Evolutionary conservation across 2,329 filamentous ascomycete species (phyloP), one percentile per base, ranked within the genome.

Genomic region (Diaporthe ilicicola): DNA sequence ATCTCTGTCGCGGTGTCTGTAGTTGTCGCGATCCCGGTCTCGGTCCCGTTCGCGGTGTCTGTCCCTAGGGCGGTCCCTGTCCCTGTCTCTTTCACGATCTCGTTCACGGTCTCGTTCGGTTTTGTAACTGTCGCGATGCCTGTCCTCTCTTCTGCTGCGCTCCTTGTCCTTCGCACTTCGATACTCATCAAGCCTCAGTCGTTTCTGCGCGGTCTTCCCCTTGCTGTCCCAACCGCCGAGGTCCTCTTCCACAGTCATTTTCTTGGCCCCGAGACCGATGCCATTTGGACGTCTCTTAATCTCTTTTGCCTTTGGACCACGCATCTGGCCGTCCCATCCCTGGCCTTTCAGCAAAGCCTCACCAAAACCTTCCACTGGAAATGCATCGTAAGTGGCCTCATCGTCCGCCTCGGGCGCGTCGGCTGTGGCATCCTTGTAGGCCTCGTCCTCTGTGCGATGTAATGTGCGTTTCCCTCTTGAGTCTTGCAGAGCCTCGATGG

Each of bases 311-410:
- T 92, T 92, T 3, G 84, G 80, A 2, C 85, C 87, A 56, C 85
- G 82, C 73, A 86, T 84, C 68, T 90, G 88, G 80, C 82, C 92
- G 84, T 98, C 94, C 95, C 95, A 98, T 10, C 96, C 96, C 93
- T 98, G 98, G 12, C 95, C 94, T 39, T 95, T 90, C 44, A 99
- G 86, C 74, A 98, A 86, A 0, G 95, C 94, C 22, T 94, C 93
- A 9, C 96, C 96, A 75, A 98, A 99, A 76, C 98, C 94, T 75
- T 98, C 95, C 19, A 98, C 94, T 0, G 96, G 95, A 73, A 97
- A 92, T 15, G 92, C 91, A 71, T 93, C 92, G 82, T 98, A 98
- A 77, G 96, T 94, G 42, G 93, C 93, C 22, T 97, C 84, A 0
- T 91, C 93, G 4, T 94, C 91, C 37, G 89, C 86, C 27, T 94